These are phyloP conservation scores for Coccomyxa sp. DNA, from an alignment of 139 green algal species.

Conservation along the genomic window DNA sequence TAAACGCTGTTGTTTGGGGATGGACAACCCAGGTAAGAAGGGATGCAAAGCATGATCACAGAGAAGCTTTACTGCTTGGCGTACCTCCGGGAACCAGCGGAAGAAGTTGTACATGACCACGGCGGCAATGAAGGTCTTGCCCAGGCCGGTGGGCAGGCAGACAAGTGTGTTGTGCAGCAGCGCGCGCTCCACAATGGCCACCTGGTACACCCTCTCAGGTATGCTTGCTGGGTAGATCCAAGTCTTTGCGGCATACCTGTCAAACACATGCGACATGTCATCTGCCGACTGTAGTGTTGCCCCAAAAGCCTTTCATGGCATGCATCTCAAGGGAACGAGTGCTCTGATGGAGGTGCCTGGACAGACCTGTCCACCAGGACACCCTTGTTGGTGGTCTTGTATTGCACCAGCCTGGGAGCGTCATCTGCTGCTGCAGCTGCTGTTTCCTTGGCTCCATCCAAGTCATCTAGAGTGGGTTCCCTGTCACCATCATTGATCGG, in stretches of 20 bases:
- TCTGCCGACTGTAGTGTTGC: conserved; percentile 3
- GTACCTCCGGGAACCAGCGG: conserved; percentile 81
- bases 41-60: too few relatives aligned
- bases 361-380: not conserved
- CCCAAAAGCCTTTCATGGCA: conserved; percentile 1
- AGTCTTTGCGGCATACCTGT: conserved; percentile 29
- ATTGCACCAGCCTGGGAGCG: not conserved
- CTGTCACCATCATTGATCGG: too few relatives aligned
- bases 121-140: conserved; percentile 95
- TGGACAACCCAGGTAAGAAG: not conserved
- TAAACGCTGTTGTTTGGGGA: not conserved
- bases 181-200: conserved; percentile 52
- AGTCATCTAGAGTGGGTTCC: too few relatives aligned
- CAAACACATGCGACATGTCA: not conserved
- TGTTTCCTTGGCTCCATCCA: too few relatives aligned
- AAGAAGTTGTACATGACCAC: conserved; percentile 95
- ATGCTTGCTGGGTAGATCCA: conserved; percentile 75
- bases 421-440: not conserved
- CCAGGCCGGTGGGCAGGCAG: conserved; percentile 91
- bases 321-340: conserved; percentile 5
- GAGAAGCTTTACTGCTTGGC: not conserved
- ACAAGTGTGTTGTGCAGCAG: conserved; percentile 91
- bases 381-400: not conserved
- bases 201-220: conserved; percentile 66
- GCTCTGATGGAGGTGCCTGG: not conserved